Evolutionary conservation across 1,284 basidiomycete genomes (phyloP), one percentile per base, ranked within the genome.

Genomic region (Cryptococcus sp.): DNA sequence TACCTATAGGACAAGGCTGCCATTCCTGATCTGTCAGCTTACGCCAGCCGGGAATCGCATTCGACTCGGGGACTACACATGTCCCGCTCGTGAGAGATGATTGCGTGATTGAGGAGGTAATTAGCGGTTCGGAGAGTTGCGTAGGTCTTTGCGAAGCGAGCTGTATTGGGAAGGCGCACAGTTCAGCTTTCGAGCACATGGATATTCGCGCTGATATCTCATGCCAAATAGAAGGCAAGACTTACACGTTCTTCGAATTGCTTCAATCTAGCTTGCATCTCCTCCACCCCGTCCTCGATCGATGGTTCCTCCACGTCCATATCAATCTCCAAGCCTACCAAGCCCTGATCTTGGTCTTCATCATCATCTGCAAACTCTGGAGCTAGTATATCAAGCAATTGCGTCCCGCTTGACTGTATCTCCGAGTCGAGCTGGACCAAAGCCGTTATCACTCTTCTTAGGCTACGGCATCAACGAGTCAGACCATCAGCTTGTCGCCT

Each of bases 181-280:
- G 8, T 35, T 13, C 7, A 13, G 7, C 8, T 35, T 8, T 35
- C n/a, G 30, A 35, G 8, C 13, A 35, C 2, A 35, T 10, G 13
- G 3, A 8, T 8, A 8, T 10, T 35, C 30, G 7, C 30, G 30
- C 13, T 35, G 30, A 35, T 35, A 35, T 25, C 19, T 41, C 16
- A 15, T 23, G 45, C 42, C 43, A 19, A 38, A 22, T 10, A 22
- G 16, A 39, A 25, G 8, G 17, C 30, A 40, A 15, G 15, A 60
- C 63, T 47, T 30, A 63, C 58, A 49, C 45, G 50, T 4, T 52
- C n/a, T 27, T 66, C 62, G 10, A 73, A 52, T 42, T 58, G 6
- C 13, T 42, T 49, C 50, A 68, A 50, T 20, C 68, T 50, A 6
- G 45, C 40, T 53, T 73, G 67, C 64, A 70, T 68, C 48, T 62